Evolutionary conservation across 768 basidiomycete genomes (phyloP).

Genomic region (Lactarius sp.): DNA sequence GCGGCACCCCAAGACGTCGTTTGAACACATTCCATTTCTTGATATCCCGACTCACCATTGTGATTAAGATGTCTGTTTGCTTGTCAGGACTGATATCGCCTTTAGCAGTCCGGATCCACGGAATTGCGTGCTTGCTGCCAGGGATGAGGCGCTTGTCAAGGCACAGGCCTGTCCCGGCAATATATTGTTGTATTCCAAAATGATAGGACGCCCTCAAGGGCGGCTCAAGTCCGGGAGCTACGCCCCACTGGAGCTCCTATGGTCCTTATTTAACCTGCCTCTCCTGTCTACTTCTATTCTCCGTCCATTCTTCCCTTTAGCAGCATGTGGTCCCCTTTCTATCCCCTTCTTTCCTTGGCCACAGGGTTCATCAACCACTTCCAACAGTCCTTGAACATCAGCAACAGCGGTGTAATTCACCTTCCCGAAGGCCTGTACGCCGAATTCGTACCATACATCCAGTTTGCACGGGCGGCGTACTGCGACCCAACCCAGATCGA

Average conservation of each 20-base stretch:
- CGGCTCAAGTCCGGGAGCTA: neutral
- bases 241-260: no score
- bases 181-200: neutral
- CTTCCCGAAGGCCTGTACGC: constrained; percentile 34
- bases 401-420: constrained; percentile 20
- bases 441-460: constrained; percentile 42
- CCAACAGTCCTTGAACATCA: no score
- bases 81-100: neutral
- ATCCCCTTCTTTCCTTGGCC: no score
- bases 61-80: neutral
- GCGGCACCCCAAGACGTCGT: neutral
- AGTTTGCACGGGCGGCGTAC: constrained; percentile 55
- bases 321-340: no score
- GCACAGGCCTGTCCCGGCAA: neutral
- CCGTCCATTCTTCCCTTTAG: no score
- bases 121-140: neutral
- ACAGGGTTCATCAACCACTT: no score
- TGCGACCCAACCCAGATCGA: constrained; percentile 38
- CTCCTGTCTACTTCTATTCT: no score
- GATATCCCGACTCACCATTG: neutral
- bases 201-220: no score
- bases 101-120: neutral
- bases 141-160: neutral
- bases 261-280: no score
- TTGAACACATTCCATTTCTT: neutral